Evolutionary conservation across 2,329 filamentous ascomycete genomes (phyloP), one percentile per base, ranked within the genome.

Genomic region (Diaporthe velutina): DNA sequence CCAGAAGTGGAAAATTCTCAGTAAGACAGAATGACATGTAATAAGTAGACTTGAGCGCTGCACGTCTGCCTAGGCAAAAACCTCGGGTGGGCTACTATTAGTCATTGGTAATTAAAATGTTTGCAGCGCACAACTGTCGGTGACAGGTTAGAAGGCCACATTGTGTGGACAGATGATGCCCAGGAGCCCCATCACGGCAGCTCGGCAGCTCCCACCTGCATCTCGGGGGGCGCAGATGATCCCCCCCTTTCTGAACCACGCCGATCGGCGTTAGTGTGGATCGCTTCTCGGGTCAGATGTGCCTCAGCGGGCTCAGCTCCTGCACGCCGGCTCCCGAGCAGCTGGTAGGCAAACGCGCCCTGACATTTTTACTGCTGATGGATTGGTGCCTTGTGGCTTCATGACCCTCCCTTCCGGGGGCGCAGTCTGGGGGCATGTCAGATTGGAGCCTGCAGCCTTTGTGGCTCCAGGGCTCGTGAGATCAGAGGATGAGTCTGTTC

Each of bases 211-310:
- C 33, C 60, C 60, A 66, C 40, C 60, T 64, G 40, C 60, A 33
- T 33, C 60, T 48, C 60, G 17, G 22, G 45, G 64, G 30, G 45
- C 22, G 64, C 64, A 67, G 64, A 67, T 67, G 64, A 67, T 52
- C 45, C 12, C 45, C 58, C 64, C 64, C 61, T 67, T 67, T 67
- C 30, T 52, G 64, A 67, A 67, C 64, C 22, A 67, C 30, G 17
- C 64, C 48, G 64, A 67, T 67, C 64, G 33, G 64, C 64, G 42
- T 67, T 67, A 67, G 64, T 67, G 64, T 67, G 64, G 64, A 67
- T 35, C 64, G 64, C n/a, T 22, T 10, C 45, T 19, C 64, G 22
- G 61, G 64, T 67, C 64, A 67, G 64, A 52, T 52, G 64, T 7
- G 28, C 64, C 64, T 28, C 61, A 35, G 61, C 61, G 28, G 22